phyloP scores from a whole-genome alignment of 345 rosid species.

The Durio zibethinus region DNA sequence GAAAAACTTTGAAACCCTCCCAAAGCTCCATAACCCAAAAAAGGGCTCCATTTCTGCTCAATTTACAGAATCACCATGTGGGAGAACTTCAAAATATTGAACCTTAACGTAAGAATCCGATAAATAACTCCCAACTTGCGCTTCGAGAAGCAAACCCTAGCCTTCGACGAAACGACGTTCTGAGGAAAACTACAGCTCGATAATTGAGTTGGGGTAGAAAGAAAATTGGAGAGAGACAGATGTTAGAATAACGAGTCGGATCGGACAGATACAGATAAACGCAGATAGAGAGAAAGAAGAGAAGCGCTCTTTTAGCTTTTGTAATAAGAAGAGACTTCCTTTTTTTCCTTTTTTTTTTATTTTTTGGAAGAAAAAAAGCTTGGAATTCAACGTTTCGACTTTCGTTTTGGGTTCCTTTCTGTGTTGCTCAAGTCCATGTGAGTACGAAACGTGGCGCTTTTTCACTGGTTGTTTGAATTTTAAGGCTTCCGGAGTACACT shows the following conservation, averaged over 20 bases:
- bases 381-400: constrained; percentile 12
- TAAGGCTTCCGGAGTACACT: not conserved
- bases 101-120: not conserved
- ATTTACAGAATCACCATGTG: constrained; percentile 5
- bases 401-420: not conserved
- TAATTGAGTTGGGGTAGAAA: not conserved
- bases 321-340: not conserved
- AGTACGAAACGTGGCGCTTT: not conserved
- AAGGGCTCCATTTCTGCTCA: constrained; percentile 19
- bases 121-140: not conserved
- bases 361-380: not conserved
- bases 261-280: not conserved
- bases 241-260: constrained; percentile 1
- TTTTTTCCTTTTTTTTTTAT: too few species aligned
- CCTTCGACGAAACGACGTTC: not conserved
- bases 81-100: constrained; percentile 15
- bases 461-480: not conserved
- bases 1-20: not conserved
- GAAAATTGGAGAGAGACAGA: not conserved
- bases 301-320: not conserved
- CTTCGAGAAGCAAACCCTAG: constrained; percentile 1
- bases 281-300: not conserved
- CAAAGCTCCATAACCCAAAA: constrained; percentile 3
- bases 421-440: not conserved
- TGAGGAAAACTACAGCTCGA: not conserved